These are phyloP conservation scores for Saturnispora silvae DNA, from an alignment of 805 yeast genomes.

Conservation along the genomic window DNA sequence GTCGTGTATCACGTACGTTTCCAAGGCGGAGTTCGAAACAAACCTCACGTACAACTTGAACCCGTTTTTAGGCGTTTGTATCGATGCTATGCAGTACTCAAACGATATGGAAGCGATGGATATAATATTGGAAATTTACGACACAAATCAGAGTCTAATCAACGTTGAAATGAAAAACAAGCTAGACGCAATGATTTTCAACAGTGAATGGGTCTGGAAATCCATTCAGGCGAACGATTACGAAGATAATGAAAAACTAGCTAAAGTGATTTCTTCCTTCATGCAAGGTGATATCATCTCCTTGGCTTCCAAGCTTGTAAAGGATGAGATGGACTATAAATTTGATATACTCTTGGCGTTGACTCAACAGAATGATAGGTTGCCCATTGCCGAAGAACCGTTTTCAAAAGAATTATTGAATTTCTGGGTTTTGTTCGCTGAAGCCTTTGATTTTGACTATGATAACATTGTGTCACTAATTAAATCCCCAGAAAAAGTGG, in stretches of 20 bases:
- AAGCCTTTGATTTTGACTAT: constrained; percentile 40
- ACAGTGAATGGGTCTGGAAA: constrained; percentile 34
- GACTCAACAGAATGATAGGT: constrained; percentile 41
- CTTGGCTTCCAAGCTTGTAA: constrained; percentile 31
- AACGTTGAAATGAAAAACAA: constrained; percentile 22
- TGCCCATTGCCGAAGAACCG: constrained; percentile 49
- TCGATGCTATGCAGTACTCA: constrained; percentile 14
- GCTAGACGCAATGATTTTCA: constrained; percentile 30
- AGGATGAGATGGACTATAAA: constrained; percentile 28
- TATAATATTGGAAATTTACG: constrained; percentile 35
- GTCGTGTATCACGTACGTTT: constrained; percentile 30
- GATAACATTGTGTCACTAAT: constrained; percentile 27
- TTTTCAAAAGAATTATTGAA: constrained; percentile 45
- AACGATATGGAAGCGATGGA: constrained; percentile 22
- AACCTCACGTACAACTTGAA: constrained; percentile 21
- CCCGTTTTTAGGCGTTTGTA: constrained; percentile 10
- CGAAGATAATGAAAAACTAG: constrained; percentile 31
- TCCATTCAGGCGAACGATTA: constrained; percentile 26
- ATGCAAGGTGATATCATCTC: constrained; percentile 37
- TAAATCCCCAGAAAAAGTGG: constrained; percentile 24
- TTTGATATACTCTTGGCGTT: constrained; percentile 40
- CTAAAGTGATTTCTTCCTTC: constrained; percentile 35
- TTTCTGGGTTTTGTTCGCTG: constrained; percentile 63
- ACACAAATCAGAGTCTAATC: constrained; percentile 34
- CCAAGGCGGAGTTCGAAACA: constrained; percentile 28